Evolutionary conservation across 345 rosid genomes (phyloP).

Genomic region (Euclidium syriacum): DNA sequence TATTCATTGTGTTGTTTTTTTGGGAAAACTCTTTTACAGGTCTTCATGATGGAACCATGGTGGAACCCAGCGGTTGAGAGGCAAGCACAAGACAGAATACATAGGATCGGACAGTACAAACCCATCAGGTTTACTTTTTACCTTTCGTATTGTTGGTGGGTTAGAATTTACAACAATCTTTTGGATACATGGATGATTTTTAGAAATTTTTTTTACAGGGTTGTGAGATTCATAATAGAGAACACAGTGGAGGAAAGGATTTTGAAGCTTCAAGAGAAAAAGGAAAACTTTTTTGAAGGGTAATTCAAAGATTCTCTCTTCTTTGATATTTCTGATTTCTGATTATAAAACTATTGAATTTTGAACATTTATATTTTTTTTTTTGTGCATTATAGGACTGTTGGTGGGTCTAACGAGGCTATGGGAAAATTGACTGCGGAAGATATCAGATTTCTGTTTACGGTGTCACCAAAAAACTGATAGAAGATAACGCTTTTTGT

Average conservation of each 20-base stretch:
- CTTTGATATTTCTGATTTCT: not conserved
- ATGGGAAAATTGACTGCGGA: conserved; percentile 70
- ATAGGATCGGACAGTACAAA: conserved; percentile 92
- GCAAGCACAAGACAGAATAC: conserved; percentile 98
- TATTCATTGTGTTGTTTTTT: no score
- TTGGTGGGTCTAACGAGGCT: conserved; percentile 85
- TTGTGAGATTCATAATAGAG: conserved; percentile 85
- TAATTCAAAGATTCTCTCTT: conserved; percentile 27
- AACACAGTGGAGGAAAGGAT: conserved; percentile 94
- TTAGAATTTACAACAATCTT: no score
- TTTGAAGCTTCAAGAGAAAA: conserved; percentile 84
- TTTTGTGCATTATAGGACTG: conserved; percentile 54
- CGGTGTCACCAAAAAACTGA: conserved; percentile 25
- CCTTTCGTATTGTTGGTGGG: no score
- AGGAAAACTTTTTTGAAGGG: conserved; percentile 98
- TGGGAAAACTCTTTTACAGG: no score
- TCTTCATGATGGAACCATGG: conserved; percentile 99
- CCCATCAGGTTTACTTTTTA: no score
- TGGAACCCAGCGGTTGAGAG: conserved; percentile 99
- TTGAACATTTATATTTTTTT: not conserved
- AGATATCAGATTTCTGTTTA: conserved; percentile 72
- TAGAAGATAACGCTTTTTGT: not conserved
- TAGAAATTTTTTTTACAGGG: no score
- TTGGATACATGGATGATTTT: no score
- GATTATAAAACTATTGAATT: not conserved